Evolutionary conservation across 768 basidiomycete genomes (phyloP), one percentile per base, ranked within the genome.

Genomic region (Termitomyces sp.): DNA sequence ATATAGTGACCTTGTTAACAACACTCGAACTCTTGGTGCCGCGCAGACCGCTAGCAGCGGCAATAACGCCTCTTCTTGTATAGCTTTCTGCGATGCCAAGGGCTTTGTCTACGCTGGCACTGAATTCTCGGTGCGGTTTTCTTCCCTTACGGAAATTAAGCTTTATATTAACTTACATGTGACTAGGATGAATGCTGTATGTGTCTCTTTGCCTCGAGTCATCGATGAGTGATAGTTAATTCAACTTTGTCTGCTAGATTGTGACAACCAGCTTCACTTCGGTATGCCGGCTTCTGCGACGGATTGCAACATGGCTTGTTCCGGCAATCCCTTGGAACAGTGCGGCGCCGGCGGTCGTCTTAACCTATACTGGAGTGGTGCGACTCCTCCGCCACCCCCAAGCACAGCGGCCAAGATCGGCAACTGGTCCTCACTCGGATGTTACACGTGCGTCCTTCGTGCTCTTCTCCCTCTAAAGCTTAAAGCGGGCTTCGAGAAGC

Each of bases 391-490:
- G 14, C 63, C 83, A 0, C 70, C 80, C 14, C 88, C 89, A 0
- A 62, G 72, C 18, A 82, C 81, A 26, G 77, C 81, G 0, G 74
- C 79, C 4, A 80, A 69, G 50, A 79, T 86, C 33, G 88, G 87
- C 4, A 74, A 79, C 32, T 91, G 89, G 89, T 68, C 73, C 6
- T 86, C 83, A 0, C 78, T 91, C 33, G 90, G 90, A n/a, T 92
- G 90, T 68, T 90, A 82, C 73, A 86, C 74, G 89, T 87, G 65
- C 60, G 77, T 66, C 33, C 58, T 55, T 59, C 26, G 28, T 44
- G 44, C 53, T 60, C 50, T 28, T 60, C 49, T 61, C 40, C 58
- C 50, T 40, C 36, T 52, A 54, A 49, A 60, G 38, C 43, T 54
- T 67, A 57, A 47, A 68, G 67, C 13, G 56, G 60, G 18, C 69